phyloP scores from a whole-genome alignment of 805 yeast species.

The Nakazawaea anatomiae region DNA sequence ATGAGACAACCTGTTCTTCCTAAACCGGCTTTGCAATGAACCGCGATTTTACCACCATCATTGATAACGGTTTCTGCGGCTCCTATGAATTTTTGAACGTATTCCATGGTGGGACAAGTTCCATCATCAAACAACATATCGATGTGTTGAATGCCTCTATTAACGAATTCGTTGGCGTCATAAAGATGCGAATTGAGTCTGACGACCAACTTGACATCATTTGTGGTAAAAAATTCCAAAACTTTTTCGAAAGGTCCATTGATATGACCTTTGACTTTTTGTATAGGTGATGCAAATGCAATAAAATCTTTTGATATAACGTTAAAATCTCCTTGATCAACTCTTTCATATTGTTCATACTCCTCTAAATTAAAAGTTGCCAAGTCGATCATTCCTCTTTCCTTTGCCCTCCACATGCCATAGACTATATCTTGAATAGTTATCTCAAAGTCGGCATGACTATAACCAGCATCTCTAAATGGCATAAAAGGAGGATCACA shows the following conservation, averaged over 20 bases:
- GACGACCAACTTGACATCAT: slow-evolving; percentile 83
- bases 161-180: slow-evolving; percentile 77
- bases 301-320: slow-evolving; percentile 87
- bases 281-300: slow-evolving; percentile 97
- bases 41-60: slow-evolving; percentile 90
- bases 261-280: slow-evolving; percentile 44
- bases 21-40: slow-evolving; percentile 98
- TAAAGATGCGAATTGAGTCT: slow-evolving; percentile 89
- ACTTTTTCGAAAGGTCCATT: slow-evolving; percentile 81
- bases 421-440: slow-evolving; percentile 93
- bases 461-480: slow-evolving; percentile 96
- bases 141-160: slow-evolving; percentile 77
- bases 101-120: slow-evolving; percentile 92
- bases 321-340: slow-evolving; percentile 96
- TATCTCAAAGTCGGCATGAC: slow-evolving; percentile 89
- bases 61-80: slow-evolving; percentile 87
- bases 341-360: slow-evolving; percentile 90
- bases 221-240: slow-evolving; percentile 63
- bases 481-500: slow-evolving; percentile 90
- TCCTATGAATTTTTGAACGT: slow-evolving; percentile 88
- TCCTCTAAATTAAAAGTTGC: slow-evolving; percentile 86
- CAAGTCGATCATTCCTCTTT: slow-evolving; percentile 80
- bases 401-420: slow-evolving; percentile 97
- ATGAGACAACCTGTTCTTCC: slow-evolving; percentile 98
- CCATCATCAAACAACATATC: slow-evolving; percentile 98